Percentiles rank a stretch among this genome's conserved stretches.
phyloP scores from a whole-genome alignment of 495 filamentous ascomycete species.

The Mycothermus thermophilus region DNA sequence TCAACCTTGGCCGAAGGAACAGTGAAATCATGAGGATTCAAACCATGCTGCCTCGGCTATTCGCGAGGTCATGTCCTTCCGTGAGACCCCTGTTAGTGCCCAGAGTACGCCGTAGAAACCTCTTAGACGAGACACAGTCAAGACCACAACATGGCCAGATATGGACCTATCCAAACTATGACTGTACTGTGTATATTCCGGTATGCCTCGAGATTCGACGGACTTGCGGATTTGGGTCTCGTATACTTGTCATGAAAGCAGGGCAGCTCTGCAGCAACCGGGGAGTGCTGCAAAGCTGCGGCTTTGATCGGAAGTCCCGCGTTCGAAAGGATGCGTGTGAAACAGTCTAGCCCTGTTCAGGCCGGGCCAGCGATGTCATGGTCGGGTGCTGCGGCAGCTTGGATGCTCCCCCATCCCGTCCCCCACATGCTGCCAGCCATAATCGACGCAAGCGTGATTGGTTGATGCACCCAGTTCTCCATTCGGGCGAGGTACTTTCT shows the following conservation, averaged over 20 bases:
- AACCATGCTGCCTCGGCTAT: conserved; percentile 5
- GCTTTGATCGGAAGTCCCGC: conserved; percentile 6
- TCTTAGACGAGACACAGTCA: not conserved
- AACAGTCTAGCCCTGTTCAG: conserved; percentile 11
- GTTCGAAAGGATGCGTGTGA: conserved; percentile 1
- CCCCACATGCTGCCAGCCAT: conserved; percentile 18
- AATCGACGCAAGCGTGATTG: conserved; percentile 16
- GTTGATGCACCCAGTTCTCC: conserved; percentile 8
- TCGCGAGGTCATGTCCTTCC: too few species aligned
- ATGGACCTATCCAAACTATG: too few species aligned
- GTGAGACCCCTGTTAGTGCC: too few species aligned
- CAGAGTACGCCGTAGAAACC: too few species aligned
- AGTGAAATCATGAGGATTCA: not conserved
- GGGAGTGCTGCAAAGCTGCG: conserved; percentile 1
- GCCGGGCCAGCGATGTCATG: conserved; percentile 17
- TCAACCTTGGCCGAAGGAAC: too few species aligned
- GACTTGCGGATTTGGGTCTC: not conserved
- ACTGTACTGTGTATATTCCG: too few species aligned
- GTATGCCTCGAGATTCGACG: not conserved
- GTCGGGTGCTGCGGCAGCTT: not conserved
- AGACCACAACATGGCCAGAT: too few species aligned
- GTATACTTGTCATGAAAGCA: not conserved
- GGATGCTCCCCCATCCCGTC: conserved; percentile 4
- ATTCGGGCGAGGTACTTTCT: conserved; percentile 19
- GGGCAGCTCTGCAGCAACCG: not conserved